Conservation (phyloP, 2,329 filamentous ascomycete species). For the Fusarium protoensiforme region DNA sequence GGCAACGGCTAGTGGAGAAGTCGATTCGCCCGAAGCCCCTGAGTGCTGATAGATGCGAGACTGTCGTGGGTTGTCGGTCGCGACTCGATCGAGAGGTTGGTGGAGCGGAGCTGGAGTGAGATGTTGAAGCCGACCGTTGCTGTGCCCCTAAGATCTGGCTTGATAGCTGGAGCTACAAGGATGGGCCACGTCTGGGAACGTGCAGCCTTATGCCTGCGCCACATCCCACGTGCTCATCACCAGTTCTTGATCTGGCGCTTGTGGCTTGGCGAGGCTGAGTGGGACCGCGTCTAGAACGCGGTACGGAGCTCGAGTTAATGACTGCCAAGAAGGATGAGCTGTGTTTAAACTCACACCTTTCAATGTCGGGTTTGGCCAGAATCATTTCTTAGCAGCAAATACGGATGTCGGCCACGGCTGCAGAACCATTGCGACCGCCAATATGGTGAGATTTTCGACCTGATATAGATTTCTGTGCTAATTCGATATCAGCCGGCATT, state of each 20-base stretch:
- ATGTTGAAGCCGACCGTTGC: constrained; percentile 31
- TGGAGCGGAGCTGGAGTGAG: constrained; percentile 39
- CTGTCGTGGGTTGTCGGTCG: constrained; percentile 8
- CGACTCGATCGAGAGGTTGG: constrained; percentile 23
- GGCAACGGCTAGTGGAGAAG: not conserved
- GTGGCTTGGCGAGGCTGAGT: constrained; percentile 42
- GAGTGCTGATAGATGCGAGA: not conserved
- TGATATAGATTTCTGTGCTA: constrained; percentile 1
- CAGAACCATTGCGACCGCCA: constrained; percentile 27
- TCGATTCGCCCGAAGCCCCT: constrained; percentile 5
- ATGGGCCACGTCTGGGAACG: constrained; percentile 29
- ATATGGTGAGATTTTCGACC: constrained; percentile 29
- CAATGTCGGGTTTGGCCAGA: constrained; percentile 9
- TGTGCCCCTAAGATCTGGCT: constrained; percentile 46
- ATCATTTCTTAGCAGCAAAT: constrained; percentile 2
- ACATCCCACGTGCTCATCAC: constrained; percentile 39
- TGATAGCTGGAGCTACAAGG: constrained; percentile 42
- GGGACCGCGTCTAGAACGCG: constrained; percentile 42
- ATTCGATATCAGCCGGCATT: constrained; percentile 68
- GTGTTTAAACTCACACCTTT: constrained; percentile 17
- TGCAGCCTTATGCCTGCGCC: constrained; percentile 38
- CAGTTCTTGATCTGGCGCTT: not conserved
- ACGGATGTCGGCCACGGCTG: constrained; percentile 35
- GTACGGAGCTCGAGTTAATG: constrained; percentile 29
- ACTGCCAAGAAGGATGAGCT: constrained; percentile 26